Conservation (phyloP, 768 basidiomycete species). For the Astraeus odoratus region DNA sequence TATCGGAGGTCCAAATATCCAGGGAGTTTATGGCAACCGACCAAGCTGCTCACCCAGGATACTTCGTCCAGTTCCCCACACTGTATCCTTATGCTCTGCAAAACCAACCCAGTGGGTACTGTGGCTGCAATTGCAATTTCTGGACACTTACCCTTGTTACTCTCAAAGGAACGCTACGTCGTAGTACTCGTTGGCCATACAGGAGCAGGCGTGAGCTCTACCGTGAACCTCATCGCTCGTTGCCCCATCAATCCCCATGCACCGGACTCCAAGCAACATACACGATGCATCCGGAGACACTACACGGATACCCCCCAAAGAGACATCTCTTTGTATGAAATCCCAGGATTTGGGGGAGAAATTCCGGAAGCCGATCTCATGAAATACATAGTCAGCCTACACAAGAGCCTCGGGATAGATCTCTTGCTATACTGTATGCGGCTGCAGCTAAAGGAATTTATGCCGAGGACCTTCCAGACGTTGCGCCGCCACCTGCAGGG, state of each 20-base stretch:
- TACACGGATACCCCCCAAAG: not conserved
- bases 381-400: conserved; percentile 11
- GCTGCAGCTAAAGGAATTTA: conserved; percentile 4
- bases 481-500: not conserved
- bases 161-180: conserved; percentile 12
- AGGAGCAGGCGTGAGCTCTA: conserved; percentile 23
- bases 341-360: conserved; percentile 14
- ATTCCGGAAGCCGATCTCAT: conserved; percentile 8
- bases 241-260: conserved; percentile 11
- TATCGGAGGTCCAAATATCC: no score
- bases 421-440: conserved; percentile 20
- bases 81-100: no score
- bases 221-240: conserved; percentile 22
- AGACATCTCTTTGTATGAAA: conserved; percentile 14
- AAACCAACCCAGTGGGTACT: no score
- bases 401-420: conserved; percentile 13
- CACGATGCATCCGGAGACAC: not conserved
- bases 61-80: no score
- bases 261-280: conserved; percentile 5
- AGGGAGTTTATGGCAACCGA: no score
- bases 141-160: not conserved
- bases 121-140: no score
- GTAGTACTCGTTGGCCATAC: conserved; percentile 24
- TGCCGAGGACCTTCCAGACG: not conserved
- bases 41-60: no score